phyloP scores from a whole-genome alignment of 208 protist genomes.

The Acanthamoeba triangularis region DNA sequence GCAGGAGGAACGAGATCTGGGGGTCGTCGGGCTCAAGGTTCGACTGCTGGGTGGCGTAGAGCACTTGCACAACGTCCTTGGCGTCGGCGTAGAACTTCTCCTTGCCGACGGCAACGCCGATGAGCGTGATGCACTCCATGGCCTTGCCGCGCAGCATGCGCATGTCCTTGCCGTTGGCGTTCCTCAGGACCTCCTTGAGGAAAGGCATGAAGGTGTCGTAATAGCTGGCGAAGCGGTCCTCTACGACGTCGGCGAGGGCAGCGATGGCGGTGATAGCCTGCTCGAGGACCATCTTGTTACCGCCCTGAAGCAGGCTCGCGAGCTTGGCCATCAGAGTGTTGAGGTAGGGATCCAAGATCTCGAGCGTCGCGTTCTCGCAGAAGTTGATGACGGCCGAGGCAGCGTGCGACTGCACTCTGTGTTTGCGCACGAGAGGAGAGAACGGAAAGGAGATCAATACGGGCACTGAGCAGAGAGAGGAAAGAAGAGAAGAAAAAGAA shows the following conservation, averaged over 20 bases:
- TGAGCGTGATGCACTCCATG: constrained; percentile 94
- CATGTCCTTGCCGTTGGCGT: constrained; percentile 79
- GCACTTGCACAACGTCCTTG: constrained; percentile 74
- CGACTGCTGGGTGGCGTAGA: constrained; percentile 70
- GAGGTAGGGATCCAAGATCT: constrained; percentile 84
- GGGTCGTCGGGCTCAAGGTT: constrained; percentile 91
- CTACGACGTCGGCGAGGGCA: constrained; percentile 89
- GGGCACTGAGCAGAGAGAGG: not conserved
- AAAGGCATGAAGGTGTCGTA: constrained; percentile 93
- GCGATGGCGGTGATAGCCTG: constrained; percentile 93
- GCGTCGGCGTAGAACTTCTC: constrained; percentile 91
- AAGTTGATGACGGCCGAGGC: constrained; percentile 94
- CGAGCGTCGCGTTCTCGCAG: constrained; percentile 85
- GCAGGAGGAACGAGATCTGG: constrained; percentile 90
- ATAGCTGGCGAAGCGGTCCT: constrained; percentile 89
- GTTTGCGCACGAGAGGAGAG: not conserved
- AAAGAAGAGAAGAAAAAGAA: not conserved
- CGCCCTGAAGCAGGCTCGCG: constrained; percentile 77
- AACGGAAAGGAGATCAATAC: not conserved
- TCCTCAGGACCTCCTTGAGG: constrained; percentile 90
- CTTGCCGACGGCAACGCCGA: constrained; percentile 93
- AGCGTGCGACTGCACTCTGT: constrained; percentile 88
- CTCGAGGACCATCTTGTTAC: constrained; percentile 88
- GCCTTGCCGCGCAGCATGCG: constrained; percentile 92
- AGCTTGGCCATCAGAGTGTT: constrained; percentile 83